Evolutionary conservation across 1,284 basidiomycete species (phyloP).

Genomic region (Megacollybia platyphylla): DNA sequence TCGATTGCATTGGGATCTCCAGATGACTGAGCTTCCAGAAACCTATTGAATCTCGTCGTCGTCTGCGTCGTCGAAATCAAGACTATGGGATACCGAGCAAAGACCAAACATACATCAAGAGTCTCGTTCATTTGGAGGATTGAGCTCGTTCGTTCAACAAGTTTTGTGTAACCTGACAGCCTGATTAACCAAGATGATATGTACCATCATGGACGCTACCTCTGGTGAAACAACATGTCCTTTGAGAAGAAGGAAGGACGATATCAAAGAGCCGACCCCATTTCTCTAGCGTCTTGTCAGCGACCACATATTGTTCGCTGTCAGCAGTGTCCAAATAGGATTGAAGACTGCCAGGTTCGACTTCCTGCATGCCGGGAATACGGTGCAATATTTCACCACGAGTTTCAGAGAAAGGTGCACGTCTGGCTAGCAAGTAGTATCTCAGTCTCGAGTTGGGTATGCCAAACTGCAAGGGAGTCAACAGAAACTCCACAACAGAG

Average conservation of each 20-base stretch:
- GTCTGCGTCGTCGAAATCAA: conserved; percentile 29
- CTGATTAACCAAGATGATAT: background rate
- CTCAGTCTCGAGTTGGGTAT: conserved; percentile 69
- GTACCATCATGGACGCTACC: conserved; percentile 23
- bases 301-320: conserved; percentile 23
- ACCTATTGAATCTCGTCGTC: conserved; percentile 41
- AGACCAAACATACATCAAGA: conserved; percentile 39
- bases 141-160: conserved; percentile 65
- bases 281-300: conserved; percentile 52
- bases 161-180: conserved; percentile 51
- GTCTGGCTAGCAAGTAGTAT: conserved; percentile 66
- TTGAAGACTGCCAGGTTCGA: conserved; percentile 18
- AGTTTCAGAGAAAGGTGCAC: conserved; percentile 22
- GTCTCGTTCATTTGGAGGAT: conserved; percentile 57
- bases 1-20: conserved; percentile 29
- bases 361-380: conserved; percentile 23
- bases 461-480: conserved; percentile 65
- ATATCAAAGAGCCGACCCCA: conserved; percentile 74
- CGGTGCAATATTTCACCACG: conserved; percentile 23
- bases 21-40: conserved; percentile 30
- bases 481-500: conserved; percentile 41
- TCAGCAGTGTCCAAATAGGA: conserved; percentile 35
- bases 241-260: conserved; percentile 43
- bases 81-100: conserved; percentile 2
- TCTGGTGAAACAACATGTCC: conserved; percentile 69